phyloP scores from a whole-genome alignment of 2,329 filamentous ascomycete genomes.

The Salinomyces thailandicus region DNA sequence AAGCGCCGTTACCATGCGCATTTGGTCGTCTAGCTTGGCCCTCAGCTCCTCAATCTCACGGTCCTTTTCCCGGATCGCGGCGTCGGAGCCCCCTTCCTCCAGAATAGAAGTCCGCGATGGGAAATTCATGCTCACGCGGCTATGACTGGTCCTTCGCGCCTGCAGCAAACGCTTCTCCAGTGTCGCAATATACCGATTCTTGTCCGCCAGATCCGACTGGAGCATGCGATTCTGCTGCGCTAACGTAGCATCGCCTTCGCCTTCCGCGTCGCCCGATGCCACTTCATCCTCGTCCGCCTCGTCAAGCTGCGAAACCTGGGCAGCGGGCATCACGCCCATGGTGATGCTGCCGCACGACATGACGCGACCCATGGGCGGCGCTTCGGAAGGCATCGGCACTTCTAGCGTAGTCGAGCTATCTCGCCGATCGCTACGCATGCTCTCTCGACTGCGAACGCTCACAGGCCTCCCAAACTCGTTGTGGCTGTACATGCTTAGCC shows the following conservation, averaged over 20 bases:
- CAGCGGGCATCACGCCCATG: constrained; percentile 20
- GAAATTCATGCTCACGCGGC: constrained; percentile 70
- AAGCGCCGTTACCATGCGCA: constrained; percentile 81
- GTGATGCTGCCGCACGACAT: constrained; percentile 24
- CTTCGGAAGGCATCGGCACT: constrained; percentile 24
- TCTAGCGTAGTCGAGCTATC: constrained; percentile 30
- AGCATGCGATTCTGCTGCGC: constrained; percentile 81
- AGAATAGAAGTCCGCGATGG: constrained; percentile 28
- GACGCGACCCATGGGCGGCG: constrained; percentile 12
- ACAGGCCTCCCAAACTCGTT: constrained; percentile 24
- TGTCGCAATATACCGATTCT: constrained; percentile 91
- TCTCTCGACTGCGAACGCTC: constrained; percentile 22
- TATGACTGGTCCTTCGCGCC: constrained; percentile 80
- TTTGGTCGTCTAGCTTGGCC: constrained; percentile 83
- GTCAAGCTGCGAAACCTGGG: constrained; percentile 19
- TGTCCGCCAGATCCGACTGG: constrained; percentile 90
- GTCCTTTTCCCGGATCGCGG: constrained; percentile 76
- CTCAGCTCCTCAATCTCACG: constrained; percentile 85
- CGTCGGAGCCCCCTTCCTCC: constrained; percentile 56
- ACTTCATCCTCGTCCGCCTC: constrained; percentile 32
- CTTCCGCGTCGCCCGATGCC: constrained; percentile 45
- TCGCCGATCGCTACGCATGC: constrained; percentile 14
- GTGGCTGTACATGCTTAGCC: constrained; percentile 30
- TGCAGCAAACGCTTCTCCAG: constrained; percentile 87
- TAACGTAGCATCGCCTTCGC: constrained; percentile 71